These are phyloP conservation scores for Epichloe typhina DNA, from an alignment of 2,329 filamentous ascomycete species.

Conservation along the genomic window DNA sequence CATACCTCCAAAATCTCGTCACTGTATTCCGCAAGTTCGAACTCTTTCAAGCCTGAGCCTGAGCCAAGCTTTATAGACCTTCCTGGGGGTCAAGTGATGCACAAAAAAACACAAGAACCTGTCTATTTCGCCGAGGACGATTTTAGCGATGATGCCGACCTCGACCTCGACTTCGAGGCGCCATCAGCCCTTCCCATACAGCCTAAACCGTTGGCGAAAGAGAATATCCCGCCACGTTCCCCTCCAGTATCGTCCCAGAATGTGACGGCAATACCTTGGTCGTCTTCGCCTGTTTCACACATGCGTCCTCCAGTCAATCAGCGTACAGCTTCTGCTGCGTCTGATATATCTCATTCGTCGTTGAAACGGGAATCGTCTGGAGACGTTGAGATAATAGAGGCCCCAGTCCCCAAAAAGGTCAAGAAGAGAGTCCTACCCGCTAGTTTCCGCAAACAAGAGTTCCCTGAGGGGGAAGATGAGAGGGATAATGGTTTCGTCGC, in stretches of 20 bases:
- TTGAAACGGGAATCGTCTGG: conserved; percentile 31
- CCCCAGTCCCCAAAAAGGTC: conserved; percentile 19
- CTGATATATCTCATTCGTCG: conserved; percentile 13
- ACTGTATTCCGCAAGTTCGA: conserved; percentile 28
- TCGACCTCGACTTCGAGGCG: conserved; percentile 56
- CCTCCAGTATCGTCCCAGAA: conserved; percentile 16
- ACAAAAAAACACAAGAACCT: conserved; percentile 14
- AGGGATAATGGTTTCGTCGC: background rate
- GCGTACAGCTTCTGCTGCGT: conserved; percentile 6
- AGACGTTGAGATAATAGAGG: conserved; percentile 14
- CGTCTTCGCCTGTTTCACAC: conserved; percentile 47
- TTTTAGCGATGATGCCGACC: conserved; percentile 70
- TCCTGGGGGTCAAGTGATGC: conserved; percentile 14
- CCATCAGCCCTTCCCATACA: conserved; percentile 35
- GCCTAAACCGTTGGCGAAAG: conserved; percentile 13
- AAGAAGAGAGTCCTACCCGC: conserved; percentile 54
- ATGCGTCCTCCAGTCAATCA: conserved; percentile 22
- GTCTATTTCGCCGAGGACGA: conserved; percentile 67
- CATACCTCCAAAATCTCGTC: conserved; percentile 10
- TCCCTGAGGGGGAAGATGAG: conserved; percentile 23
- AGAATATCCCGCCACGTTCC: conserved; percentile 16
- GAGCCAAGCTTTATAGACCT: conserved; percentile 21
- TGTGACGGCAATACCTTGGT: conserved; percentile 49
- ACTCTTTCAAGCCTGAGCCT: conserved; percentile 30
- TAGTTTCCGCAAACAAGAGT: conserved; percentile 23